Evolutionary conservation across 2,329 filamentous ascomycete genomes (phyloP).

Genomic region (Allantophomopsis lycopodina): DNA sequence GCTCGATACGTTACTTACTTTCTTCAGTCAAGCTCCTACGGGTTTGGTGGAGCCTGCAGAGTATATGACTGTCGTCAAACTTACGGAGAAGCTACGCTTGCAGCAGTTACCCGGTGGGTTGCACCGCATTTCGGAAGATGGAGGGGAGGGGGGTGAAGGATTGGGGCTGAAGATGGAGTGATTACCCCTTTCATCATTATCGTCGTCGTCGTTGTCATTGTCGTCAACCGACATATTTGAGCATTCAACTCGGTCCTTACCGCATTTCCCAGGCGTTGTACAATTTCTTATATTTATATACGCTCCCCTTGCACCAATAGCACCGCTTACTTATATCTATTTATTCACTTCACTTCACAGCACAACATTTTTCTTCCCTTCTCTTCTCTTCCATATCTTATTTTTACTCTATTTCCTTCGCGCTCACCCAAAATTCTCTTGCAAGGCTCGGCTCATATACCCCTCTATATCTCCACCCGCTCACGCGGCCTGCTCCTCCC

Average conservation of each 20-base stretch:
- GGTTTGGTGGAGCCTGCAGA: conserved; percentile 67
- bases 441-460: no score
- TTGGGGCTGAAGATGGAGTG: conserved; percentile 18
- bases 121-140: conserved; percentile 20
- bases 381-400: no score
- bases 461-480: conserved; percentile 8
- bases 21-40: conserved; percentile 54
- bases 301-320: no score
- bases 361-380: no score
- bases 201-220: no score
- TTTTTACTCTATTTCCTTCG: no score
- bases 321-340: no score
- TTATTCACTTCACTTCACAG: no score
- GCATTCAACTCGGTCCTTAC: not conserved
- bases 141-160: conserved; percentile 12
- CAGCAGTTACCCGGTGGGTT: conserved; percentile 30
- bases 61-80: conserved; percentile 61
- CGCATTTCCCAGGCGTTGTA: not conserved
- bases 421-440: no score
- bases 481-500: conserved; percentile 11
- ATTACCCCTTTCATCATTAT: conserved; percentile 2
- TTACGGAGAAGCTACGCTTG: conserved; percentile 76
- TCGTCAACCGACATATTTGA: not conserved
- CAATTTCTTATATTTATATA: not conserved
- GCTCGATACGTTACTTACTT: conserved; percentile 67